Percentiles rank a stretch among this genome's conserved stretches.
These are phyloP conservation scores for Pleodorina starrii DNA, from an alignment of 139 green algal species.

Conservation along the genomic window DNA sequence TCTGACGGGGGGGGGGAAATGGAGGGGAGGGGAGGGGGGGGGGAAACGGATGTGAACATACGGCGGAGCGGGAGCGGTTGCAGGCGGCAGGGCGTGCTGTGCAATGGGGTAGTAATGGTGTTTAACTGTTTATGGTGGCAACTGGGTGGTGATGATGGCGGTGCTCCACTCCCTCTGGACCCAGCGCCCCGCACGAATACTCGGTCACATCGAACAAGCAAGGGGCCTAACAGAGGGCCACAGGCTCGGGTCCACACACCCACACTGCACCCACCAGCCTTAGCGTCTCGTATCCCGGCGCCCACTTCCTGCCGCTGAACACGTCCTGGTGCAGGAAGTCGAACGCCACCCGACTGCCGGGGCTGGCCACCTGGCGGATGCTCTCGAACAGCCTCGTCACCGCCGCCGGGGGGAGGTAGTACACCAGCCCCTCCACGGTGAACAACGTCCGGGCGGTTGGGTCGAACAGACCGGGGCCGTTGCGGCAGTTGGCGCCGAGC, in stretches of 20 bases:
- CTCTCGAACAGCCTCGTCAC: conserved; percentile 38
- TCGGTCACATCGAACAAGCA: not conserved
- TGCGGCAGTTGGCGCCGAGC: not conserved
- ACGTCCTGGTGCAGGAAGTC: conserved; percentile 75
- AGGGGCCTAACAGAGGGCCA: too few relatives aligned
- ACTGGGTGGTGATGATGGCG: too few relatives aligned
- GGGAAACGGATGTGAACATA: too few relatives aligned
- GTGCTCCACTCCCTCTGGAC: too few relatives aligned
- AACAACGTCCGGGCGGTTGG: conserved; percentile 64
- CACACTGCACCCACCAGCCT: conserved; percentile 23
- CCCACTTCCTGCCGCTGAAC: not conserved
- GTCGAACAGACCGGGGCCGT: not conserved
- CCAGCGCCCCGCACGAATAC: too few relatives aligned
- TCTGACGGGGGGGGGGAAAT: not conserved
- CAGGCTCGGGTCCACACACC: not conserved
- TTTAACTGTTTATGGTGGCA: too few relatives aligned
- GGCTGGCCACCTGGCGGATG: conserved; percentile 1
- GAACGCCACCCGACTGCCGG: conserved; percentile 67
- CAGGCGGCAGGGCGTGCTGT: too few relatives aligned
- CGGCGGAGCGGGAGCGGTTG: too few relatives aligned
- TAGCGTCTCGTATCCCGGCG: conserved; percentile 43
- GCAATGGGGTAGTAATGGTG: too few relatives aligned
- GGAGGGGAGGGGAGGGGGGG: too few relatives aligned
- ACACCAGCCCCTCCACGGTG: conserved; percentile 76
- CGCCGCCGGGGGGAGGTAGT: conserved; percentile 71